A percentile compares a stretch with the other conserved stretches of the same genome.
Conservation (phyloP, 768 basidiomycete species). For the Exidia glandulosa region DNA sequence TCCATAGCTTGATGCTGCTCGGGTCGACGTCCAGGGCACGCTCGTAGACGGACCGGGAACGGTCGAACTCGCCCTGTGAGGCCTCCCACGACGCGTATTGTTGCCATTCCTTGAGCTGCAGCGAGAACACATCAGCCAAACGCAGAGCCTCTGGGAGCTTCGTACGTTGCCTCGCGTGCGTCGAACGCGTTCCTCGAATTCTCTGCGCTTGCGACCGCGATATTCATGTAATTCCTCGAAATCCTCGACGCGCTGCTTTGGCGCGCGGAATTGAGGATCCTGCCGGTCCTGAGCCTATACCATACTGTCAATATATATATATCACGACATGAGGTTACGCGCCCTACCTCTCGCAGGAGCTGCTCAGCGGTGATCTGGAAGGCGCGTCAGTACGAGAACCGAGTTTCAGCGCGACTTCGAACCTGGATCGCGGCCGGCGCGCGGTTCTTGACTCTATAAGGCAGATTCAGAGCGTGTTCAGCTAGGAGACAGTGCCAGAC, state of each 20-base stretch:
- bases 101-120: conserved; percentile 34
- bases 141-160: neutral
- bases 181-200: conserved; percentile 70
- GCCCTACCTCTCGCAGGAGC: conserved; percentile 82
- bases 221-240: conserved; percentile 79
- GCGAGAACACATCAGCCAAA: neutral
- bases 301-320: neutral
- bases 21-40: conserved; percentile 94
- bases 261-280: conserved; percentile 83
- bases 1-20: conserved; percentile 82
- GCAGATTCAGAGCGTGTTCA: conserved; percentile 4
- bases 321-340: neutral
- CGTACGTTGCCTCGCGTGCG: conserved; percentile 24
- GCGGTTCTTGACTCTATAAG: conserved; percentile 81
- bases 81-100: conserved; percentile 59
- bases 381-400: conserved; percentile 8
- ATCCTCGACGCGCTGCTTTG: conserved; percentile 92
- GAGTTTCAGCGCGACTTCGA: conserved; percentile 14
- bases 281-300: conserved; percentile 93
- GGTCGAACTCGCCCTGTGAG: conserved; percentile 90
- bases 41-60: conserved; percentile 92
- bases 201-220: conserved; percentile 73
- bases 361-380: conserved; percentile 94
- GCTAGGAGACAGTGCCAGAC: conserved; percentile 3
- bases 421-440: conserved; percentile 92